These are phyloP conservation scores for Coccinonectria pachysandricola DNA, from an alignment of 2,329 filamentous ascomycete species.

Conservation along the genomic window DNA sequence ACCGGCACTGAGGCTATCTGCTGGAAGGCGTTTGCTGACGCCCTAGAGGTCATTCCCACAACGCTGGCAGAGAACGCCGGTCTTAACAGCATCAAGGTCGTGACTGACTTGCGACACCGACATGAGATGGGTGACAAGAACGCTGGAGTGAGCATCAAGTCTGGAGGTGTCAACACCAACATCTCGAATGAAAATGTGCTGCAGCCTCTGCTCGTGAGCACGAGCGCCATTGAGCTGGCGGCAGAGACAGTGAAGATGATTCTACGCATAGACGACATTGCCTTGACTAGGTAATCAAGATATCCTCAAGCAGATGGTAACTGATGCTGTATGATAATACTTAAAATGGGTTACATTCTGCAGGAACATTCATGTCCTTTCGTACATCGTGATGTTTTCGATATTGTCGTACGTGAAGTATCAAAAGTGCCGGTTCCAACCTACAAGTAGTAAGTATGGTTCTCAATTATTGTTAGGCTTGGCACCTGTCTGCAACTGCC, in stretches of 20 bases:
- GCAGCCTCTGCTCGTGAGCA: constrained; percentile 92
- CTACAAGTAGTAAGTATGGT: background rate
- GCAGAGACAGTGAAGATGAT: constrained; percentile 98
- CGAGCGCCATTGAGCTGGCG: constrained; percentile 91
- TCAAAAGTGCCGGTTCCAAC: no score
- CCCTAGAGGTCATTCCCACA: constrained; percentile 92
- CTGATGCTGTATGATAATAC: constrained; percentile 28
- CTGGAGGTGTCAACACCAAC: constrained; percentile 91
- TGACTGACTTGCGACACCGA: constrained; percentile 86
- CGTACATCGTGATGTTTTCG: no score
- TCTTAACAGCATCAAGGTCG: constrained; percentile 96
- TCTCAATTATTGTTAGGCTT: background rate
- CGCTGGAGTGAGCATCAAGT: constrained; percentile 96
- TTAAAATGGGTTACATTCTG: constrained; percentile 19
- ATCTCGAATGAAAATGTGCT: constrained; percentile 95
- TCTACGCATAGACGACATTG: constrained; percentile 57
- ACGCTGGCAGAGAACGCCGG: constrained; percentile 96
- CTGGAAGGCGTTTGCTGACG: constrained; percentile 98
- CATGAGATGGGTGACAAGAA: constrained; percentile 94
- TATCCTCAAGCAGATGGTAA: constrained; percentile 19
- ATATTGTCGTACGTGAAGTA: no score
- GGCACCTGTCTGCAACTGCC: background rate
- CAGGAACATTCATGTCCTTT: constrained; percentile 7
- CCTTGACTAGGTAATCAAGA: constrained; percentile 45
- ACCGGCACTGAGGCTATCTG: constrained; percentile 93